Conservation (phyloP, 2,329 filamentous ascomycete genomes). For the Fusarium buharicum region DNA sequence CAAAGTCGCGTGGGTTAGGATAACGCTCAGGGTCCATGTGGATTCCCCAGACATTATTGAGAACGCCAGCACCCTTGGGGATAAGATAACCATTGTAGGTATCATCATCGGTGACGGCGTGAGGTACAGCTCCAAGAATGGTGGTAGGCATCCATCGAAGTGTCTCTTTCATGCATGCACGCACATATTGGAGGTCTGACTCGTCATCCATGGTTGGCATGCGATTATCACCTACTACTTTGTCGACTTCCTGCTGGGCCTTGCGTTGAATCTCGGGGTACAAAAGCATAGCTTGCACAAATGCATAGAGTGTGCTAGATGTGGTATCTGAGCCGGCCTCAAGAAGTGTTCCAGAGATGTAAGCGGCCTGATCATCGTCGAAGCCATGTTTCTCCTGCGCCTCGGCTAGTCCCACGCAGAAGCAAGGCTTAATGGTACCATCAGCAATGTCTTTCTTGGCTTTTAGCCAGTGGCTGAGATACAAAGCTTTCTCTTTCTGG, state of each 20-base stretch:
- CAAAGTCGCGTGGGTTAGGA: conserved; percentile 52
- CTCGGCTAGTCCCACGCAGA: conserved; percentile 6
- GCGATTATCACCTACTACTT: conserved; percentile 54
- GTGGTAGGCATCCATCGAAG: conserved; percentile 49
- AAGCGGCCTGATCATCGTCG: conserved; percentile 16
- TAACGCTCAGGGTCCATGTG: conserved; percentile 77
- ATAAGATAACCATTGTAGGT: conserved; percentile 41
- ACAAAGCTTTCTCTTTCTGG: conserved; percentile 3
- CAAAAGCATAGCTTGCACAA: conserved; percentile 59
- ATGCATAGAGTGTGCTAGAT: conserved; percentile 46
- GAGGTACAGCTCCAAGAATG: conserved; percentile 48
- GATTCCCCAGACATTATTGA: conserved; percentile 45
- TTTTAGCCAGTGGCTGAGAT: conserved; percentile 8
- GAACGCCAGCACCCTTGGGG: conserved; percentile 44
- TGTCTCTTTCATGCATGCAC: conserved; percentile 49
- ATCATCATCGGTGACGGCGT: conserved; percentile 49
- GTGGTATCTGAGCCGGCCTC: conserved; percentile 50
- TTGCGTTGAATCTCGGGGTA: conserved; percentile 55
- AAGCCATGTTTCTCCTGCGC: conserved; percentile 14
- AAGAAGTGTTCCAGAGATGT: conserved; percentile 30
- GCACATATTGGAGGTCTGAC: conserved; percentile 56
- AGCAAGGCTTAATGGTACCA: conserved; percentile 39
- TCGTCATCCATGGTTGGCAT: conserved; percentile 57
- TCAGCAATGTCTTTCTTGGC: neutral
- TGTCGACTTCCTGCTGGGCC: conserved; percentile 57